phyloP scores from a whole-genome alignment of 306 rosid species.

The Acacia crassicarpa region DNA sequence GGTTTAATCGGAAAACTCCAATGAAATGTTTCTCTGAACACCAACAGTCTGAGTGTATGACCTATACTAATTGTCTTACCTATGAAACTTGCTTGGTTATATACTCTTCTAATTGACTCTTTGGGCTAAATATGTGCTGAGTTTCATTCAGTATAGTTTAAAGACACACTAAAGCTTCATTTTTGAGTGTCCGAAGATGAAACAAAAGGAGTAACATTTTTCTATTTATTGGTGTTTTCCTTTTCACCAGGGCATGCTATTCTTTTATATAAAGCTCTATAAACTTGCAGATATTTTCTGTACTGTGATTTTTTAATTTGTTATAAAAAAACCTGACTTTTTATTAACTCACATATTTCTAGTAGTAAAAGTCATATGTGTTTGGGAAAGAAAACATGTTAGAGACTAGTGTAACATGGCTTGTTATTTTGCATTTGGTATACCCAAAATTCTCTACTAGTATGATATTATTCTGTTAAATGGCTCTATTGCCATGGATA shows the following conservation, averaged over 20 bases:
- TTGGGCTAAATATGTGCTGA: background rate
- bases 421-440: constrained; percentile 1
- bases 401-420: background rate
- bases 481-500: background rate
- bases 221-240: background rate
- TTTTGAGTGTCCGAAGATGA: background rate
- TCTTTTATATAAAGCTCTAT: background rate
- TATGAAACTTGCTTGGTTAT: background rate
- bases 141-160: background rate
- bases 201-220: background rate
- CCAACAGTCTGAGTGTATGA: background rate
- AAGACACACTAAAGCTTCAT: background rate
- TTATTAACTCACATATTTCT: background rate
- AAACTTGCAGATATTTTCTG: background rate
- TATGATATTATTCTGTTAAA: background rate
- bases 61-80: background rate
- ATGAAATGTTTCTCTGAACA: background rate
- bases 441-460: background rate
- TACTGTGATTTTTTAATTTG: background rate
- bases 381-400: background rate
- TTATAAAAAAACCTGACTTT: background rate
- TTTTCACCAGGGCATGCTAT: background rate
- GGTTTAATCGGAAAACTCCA: constrained; percentile 1
- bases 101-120: background rate
- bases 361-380: background rate